Evolutionary conservation across 2,329 filamentous ascomycete species (phyloP), one percentile per base, ranked within the genome.

Genomic region (Aspergillus oerlinghausenensis): DNA sequence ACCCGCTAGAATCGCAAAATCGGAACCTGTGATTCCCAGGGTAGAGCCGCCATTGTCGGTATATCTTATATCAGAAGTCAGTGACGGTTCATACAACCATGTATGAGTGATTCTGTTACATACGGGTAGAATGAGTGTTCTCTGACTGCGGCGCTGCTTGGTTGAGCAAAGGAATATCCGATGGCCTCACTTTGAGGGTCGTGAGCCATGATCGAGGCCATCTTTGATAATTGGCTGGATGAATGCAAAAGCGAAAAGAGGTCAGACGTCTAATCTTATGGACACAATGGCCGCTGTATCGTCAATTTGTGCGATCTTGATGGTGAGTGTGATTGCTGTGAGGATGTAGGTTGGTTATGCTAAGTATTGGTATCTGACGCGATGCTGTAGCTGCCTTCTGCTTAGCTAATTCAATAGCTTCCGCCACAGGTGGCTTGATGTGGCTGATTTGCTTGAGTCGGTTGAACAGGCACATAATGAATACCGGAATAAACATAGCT

Each of bases 41-140:
- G 94, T 97, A 59, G 92, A 96, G 66, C 94, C 94, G 67, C 94
- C 94, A 75, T 99, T 99, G 81, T 99, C 93, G 65, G 94, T 95
- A 79, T 99, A 99, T 59, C 78, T 80, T 59, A 49, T 23, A 21
- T 49, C 26, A n/a, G 23, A 50, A 14, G 29, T 70, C 45, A 70
- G 60, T 52, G 42, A 14, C 4, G 32, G 21, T 32, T 23, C 21
- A 3, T 11, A 45, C 32, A 8, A 7, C 28, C 3, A 49, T 11
- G 21, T 25, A 19, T 23, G 50, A 11, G 35, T 49, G 28, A 23
- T 8, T 7, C 17, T 47, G 43, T 28, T 40, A 65, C 89, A 70
- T 84, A 96, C 92, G 93, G 92, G 78, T 96, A 92, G 80, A 97
- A 97, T 67, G 87, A 85, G 78, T 95, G 92, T 80, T 81, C 78